Base-by-base conservation (phyloP, 495 filamentous ascomycete species). In the Penicillium pancosmium region DNA sequence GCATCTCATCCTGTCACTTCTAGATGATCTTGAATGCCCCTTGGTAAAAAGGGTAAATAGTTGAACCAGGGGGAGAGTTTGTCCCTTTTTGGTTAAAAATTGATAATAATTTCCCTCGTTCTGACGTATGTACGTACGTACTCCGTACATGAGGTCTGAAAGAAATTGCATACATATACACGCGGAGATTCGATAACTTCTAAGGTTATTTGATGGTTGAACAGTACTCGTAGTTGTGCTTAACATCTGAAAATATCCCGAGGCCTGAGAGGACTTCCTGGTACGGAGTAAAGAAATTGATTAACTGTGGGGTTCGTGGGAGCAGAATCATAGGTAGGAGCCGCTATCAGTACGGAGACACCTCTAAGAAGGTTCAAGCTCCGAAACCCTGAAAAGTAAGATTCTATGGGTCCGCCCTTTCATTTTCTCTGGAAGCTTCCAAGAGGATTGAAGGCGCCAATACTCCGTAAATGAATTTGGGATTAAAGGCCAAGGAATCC, bases 281-380 rank as follows among this genome's bases (percentile, higher is more conserved):
- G 23, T 23, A 23, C 23, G 23, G 23, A 8, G 15, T 46, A 46
- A 16, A 31, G 46, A 25, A 27, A 48, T 27, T 48, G 46, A 48
- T 48, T 48, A 9, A 6, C 9, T 9, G 46, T 48, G 46, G 46
- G 15, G 46, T 11, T 27, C 21, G 21, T 27, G 18, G 5, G 46
- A 46, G 46, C 21, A 48, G 46, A 40, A 23, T 23, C 35, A 57
- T 51, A 25, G 48, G 55, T 13, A 55, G 54, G 16, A 36, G 40
- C 15, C 35, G 47, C 23, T 41, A 55, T 54, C 46, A 60, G n/a
- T 43, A 25, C 66, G 66, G 65, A 61, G 55, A 35, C 50, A 16
- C n/a, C 31, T 60, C 62, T 52, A 52, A 64, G 57, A 66, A 64
- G 55, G 66, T 57, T 64, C 58, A 9, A 52, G 50, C 53, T 59